Conservation (phyloP, 2,329 filamentous ascomycete genomes). For the Lasiodiplodia citricola region DNA sequence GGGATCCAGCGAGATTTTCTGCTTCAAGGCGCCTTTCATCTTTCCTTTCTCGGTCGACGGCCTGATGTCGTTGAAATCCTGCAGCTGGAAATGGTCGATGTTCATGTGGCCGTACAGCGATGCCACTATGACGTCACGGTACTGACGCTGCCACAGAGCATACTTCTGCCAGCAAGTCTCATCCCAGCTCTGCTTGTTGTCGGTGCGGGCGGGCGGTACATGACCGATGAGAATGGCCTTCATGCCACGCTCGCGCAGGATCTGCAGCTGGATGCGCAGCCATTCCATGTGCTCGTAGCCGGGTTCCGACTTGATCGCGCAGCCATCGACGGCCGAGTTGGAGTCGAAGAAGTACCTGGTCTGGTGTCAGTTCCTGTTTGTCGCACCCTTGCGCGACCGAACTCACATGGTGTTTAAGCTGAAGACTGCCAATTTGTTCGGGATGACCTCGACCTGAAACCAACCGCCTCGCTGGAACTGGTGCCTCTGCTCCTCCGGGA, state of each 20-base stretch:
- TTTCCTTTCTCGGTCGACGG: slow-evolving; percentile 56
- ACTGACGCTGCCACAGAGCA: slow-evolving; percentile 86
- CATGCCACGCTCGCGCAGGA: slow-evolving; percentile 81
- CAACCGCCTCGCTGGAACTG: slow-evolving; percentile 91
- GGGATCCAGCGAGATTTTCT: neutral
- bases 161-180: slow-evolving; percentile 99
- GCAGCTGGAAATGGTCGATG: slow-evolving; percentile 93
- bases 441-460: slow-evolving; percentile 93
- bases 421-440: slow-evolving; percentile 82
- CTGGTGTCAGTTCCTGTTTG: neutral
- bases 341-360: slow-evolving; percentile 83
- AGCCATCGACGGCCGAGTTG: slow-evolving; percentile 93
- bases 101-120: slow-evolving; percentile 96
- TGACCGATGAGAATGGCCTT: slow-evolving; percentile 95
- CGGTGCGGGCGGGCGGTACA: slow-evolving; percentile 86
- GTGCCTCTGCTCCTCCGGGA: slow-evolving; percentile 90
- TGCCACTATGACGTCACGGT: slow-evolving; percentile 83
- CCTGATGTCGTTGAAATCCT: slow-evolving; percentile 80
- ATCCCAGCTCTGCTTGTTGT: slow-evolving; percentile 87
- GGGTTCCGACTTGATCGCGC: slow-evolving; percentile 76
- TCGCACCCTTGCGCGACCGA: neutral
- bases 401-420: slow-evolving; percentile 84
- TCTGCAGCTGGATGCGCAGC: slow-evolving; percentile 86
- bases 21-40: slow-evolving; percentile 38
- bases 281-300: slow-evolving; percentile 96